Evolutionary conservation across 306 rosid genomes (phyloP).

Genomic region (Quercus gilva): DNA sequence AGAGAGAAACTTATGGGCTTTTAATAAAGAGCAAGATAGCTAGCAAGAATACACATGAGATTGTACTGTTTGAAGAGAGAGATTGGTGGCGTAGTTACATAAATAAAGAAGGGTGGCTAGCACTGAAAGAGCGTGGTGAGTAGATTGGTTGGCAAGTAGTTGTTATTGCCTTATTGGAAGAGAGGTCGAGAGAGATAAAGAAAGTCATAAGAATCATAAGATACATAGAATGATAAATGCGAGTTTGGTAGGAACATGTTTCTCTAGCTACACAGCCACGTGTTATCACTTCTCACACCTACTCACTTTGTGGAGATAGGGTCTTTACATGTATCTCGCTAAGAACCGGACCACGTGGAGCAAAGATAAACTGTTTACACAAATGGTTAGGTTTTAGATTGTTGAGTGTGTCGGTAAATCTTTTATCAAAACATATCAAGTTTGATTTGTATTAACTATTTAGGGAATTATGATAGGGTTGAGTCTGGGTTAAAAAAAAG

Average conservation of each 20-base stretch:
- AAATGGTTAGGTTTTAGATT: no score
- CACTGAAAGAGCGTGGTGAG: slow-evolving; percentile 69
- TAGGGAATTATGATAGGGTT: no score
- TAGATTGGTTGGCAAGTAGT: slow-evolving; percentile 63
- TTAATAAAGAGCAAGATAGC: not conserved
- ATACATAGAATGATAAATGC: slow-evolving; percentile 13
- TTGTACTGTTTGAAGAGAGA: not conserved
- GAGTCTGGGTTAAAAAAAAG: no score
- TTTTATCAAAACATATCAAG: no score
- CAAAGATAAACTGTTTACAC: no score
- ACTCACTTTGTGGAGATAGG: not conserved
- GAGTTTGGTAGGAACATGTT: slow-evolving; percentile 51
- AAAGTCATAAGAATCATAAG: no score
- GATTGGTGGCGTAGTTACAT: not conserved
- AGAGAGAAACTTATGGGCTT: not conserved
- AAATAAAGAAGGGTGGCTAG: slow-evolving; percentile 29
- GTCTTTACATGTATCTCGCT: no score
- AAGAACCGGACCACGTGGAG: no score
- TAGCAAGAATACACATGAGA: not conserved
- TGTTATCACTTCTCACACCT: not conserved
- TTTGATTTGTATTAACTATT: no score
- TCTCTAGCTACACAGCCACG: slow-evolving; percentile 2
- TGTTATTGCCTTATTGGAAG: slow-evolving; percentile 19
- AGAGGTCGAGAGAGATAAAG: not conserved
- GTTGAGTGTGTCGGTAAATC: no score